Evolutionary conservation across 2,329 filamentous ascomycete species (phyloP), one percentile per base, ranked within the genome.

Genomic region (Diaporthe ampelina): DNA sequence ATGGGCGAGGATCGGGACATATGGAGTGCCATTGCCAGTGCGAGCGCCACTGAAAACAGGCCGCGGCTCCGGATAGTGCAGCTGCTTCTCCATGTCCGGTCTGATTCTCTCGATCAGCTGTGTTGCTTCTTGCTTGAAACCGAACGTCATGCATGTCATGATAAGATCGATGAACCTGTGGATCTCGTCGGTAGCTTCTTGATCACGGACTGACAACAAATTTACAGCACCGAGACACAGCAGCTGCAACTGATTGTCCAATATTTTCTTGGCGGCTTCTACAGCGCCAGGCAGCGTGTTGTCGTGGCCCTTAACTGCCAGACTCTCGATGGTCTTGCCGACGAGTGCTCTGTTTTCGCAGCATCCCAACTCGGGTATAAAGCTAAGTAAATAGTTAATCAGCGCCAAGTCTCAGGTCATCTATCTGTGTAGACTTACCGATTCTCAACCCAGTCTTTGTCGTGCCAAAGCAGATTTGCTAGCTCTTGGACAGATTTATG

Each of bases 371-470:
- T 43, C 52, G 15, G 32, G 32, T 19, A 54, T 61, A 7, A 72
- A 13, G 1, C 70, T 72, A 29, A 4, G 4, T 45, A 17, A 26
- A 9, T 50, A n/a, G 17, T 72, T 50, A n/a, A n/a, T 72, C 56
- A 72, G 56, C 32, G 29, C n/a, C 32, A 7, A 8, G 21, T 10
- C 5, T 19, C 13, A 40, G 2, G 17, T 19, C 7, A 45, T 43
- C n/a, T 2, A 15, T 13, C 17, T 10, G 3, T 5, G 3, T 45
- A 13, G 17, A 50, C 70, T 63, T 50, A 8, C 70, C 52, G 24
- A 17, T 32, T n/a, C 32, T 40, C 10, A n/a, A 72, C 45, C 70
- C 70, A 72, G 32, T 9, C 70, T 10, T 40, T n/a, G 45, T 72
- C 57, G 10, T 24, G 26, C 70, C 70, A 72, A n/a, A 63, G 32